phyloP scores from a whole-genome alignment of 495 filamentous ascomycete species.

The Delitschia confertaspora region DNA sequence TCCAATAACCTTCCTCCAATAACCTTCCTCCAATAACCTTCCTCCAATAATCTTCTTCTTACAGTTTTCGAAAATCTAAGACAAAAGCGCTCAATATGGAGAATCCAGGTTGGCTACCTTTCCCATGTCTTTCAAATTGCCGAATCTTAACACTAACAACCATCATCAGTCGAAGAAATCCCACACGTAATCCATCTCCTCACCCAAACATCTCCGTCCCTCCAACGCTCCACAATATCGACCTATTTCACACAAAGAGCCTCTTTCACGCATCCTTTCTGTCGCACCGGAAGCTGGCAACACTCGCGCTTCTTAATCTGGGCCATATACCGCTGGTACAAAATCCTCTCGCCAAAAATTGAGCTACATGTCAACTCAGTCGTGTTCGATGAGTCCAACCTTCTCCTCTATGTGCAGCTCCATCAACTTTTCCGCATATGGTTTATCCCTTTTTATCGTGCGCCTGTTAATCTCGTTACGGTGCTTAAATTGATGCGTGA shows the following conservation, averaged over 20 bases:
- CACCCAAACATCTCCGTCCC: conserved; percentile 52
- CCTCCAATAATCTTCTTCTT: too few species aligned
- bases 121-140: not conserved
- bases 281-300: conserved; percentile 54
- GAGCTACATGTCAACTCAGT: conserved; percentile 58
- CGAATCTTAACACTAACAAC: not conserved
- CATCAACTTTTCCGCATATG: conserved; percentile 67
- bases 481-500: conserved; percentile 52
- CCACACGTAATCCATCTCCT: conserved; percentile 54
- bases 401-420: conserved; percentile 60
- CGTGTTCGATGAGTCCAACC: conserved; percentile 56
- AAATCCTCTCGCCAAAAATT: conserved; percentile 69
- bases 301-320: conserved; percentile 53
- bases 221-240: conserved; percentile 55
- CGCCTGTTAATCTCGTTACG: conserved; percentile 60
- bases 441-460: conserved; percentile 62
- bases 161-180: conserved; percentile 44
- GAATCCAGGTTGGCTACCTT: not conserved
- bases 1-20: too few species aligned
- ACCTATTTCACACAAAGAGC: conserved; percentile 61
- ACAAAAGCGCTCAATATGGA: too few species aligned
- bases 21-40: too few species aligned
- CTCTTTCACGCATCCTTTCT: conserved; percentile 73
- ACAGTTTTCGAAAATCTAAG: too few species aligned
- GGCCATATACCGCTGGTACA: conserved; percentile 78